Evolutionary conservation across 1,139 yeast species (phyloP).

Genomic region (Trichomonascaceae sp.): DNA sequence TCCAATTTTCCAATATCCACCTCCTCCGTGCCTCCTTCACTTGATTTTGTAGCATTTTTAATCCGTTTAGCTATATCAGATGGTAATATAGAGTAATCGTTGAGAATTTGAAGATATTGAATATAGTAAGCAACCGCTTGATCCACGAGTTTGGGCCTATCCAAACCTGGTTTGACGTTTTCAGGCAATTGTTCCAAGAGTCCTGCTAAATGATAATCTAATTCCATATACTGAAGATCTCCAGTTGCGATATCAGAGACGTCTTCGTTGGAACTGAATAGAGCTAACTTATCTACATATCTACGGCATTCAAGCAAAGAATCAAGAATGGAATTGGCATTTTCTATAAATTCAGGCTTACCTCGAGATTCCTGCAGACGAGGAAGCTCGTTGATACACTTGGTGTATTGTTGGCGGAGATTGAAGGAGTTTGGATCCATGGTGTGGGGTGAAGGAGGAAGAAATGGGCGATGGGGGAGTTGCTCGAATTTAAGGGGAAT

Average conservation of each 20-base stretch:
- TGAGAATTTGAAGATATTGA: conserved; percentile 23
- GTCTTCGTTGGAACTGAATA: conserved; percentile 57
- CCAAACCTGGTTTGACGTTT: conserved; percentile 6
- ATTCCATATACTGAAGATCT: conserved; percentile 47
- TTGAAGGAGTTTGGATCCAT: background rate
- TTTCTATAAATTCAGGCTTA: conserved; percentile 17
- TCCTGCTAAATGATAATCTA: conserved; percentile 46
- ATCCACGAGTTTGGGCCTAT: conserved; percentile 18
- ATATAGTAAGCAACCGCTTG: conserved; percentile 20
- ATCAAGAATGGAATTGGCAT: conserved; percentile 16
- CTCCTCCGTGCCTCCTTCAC: conserved; percentile 8
- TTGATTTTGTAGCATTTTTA: conserved; percentile 12
- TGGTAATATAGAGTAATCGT: conserved; percentile 22
- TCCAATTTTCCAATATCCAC: conserved; percentile 27
- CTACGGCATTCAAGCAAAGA: conserved; percentile 16
- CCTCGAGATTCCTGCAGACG: background rate
- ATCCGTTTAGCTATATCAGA: conserved; percentile 14
- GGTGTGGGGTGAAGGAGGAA: background rate
- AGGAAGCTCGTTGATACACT: background rate
- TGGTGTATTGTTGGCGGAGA: background rate
- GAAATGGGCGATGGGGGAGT: too few relatives aligned
- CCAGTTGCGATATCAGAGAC: conserved; percentile 50
- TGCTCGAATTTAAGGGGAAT: background rate
- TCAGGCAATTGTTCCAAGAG: conserved; percentile 22
- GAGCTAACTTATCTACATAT: conserved; percentile 31